Conservation (phyloP, 1,284 basidiomycete species). For the Pterulicium gracile region DNA sequence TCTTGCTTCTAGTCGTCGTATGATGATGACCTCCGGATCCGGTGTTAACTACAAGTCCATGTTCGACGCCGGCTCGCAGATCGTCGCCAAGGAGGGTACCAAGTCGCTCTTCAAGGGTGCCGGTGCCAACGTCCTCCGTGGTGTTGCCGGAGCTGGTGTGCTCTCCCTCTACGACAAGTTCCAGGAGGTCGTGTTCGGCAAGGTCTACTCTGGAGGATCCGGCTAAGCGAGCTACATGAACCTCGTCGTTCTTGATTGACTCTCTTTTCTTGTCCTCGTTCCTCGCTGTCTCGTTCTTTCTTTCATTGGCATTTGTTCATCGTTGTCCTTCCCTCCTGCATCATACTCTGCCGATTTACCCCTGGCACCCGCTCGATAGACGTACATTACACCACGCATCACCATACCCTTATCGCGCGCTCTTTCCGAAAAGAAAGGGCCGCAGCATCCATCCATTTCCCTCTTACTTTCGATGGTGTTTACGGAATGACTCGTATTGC, state of each 20-base stretch:
- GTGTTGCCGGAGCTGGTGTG: slow-evolving; percentile 97
- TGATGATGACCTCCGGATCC: slow-evolving; percentile 91
- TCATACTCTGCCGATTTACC: not conserved
- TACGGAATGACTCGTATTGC: no score
- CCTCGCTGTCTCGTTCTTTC: not conserved
- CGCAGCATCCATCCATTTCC: no score
- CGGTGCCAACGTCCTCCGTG: slow-evolving; percentile 96
- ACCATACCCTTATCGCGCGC: not conserved
- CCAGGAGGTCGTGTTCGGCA: slow-evolving; percentile 87
- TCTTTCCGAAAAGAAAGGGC: no score
- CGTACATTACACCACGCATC: not conserved
- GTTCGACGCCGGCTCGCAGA: slow-evolving; percentile 78
- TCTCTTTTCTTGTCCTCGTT: not conserved
- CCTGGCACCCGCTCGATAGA: not conserved
- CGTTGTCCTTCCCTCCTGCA: not conserved
- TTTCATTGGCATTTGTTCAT: not conserved
- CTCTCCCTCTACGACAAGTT: slow-evolving; percentile 91
- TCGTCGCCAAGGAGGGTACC: slow-evolving; percentile 83
- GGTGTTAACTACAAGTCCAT: slow-evolving; percentile 86
- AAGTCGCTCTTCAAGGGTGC: slow-evolving; percentile 93
- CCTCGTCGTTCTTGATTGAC: not conserved
- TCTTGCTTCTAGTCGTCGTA: slow-evolving; percentile 57
- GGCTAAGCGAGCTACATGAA: slow-evolving; percentile 5
- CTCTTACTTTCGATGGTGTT: no score
- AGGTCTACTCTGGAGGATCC: slow-evolving; percentile 79